Base-by-base conservation (phyloP, 2,329 filamentous ascomycete genomes). In the Fusarium tanahbumbuense region DNA sequence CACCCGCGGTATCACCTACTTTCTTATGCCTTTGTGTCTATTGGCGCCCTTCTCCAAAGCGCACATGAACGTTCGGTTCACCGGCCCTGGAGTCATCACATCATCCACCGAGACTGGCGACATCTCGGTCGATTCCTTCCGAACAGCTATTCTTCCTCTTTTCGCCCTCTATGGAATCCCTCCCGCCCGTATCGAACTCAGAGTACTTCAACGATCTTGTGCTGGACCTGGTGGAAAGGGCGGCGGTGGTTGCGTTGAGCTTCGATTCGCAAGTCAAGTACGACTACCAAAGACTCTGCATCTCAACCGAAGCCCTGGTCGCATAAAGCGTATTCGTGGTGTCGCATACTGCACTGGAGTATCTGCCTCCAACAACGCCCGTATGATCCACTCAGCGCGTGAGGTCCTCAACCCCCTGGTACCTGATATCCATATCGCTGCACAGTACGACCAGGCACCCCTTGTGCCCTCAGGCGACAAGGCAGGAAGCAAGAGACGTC, bases 331-430 rank as follows among this genome's bases (percentile, higher is more conserved):
- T 73, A 92, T 99, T 71, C 88, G 95, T 60, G 96, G 96, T 63
- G 96, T 99, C 45, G 94, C 96, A 49, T 99, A 98, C 81, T 92
- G 92, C 58, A 94, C 93, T 1, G 96, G 97, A 48, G 94, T 98
- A 1, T 92, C 93, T 13, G 95, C 93, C 0, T 94, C 92, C 52
- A 98, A 98, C 79, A 99, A 98, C 78, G 93, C 92, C 67, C 88
- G 96, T 70, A 97, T 98, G 92, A 99, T 98, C 76, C 93, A 97
- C 76, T 89, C 92, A 4, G 94, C 94, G 13, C 87, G 95, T 73
- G 93, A 93, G 49, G 87, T 99, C 13, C 85, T 99, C 48, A 99
- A 99, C 78, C 86, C 90, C 7, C 86, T 99, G 60, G 91, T 93
- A 6, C 89, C 91, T 9, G 96, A 99, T 77, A 95, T 97, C 45